These are phyloP conservation scores for Lophiotrema nucula DNA, from an alignment of 495 filamentous ascomycete species.

Conservation along the genomic window DNA sequence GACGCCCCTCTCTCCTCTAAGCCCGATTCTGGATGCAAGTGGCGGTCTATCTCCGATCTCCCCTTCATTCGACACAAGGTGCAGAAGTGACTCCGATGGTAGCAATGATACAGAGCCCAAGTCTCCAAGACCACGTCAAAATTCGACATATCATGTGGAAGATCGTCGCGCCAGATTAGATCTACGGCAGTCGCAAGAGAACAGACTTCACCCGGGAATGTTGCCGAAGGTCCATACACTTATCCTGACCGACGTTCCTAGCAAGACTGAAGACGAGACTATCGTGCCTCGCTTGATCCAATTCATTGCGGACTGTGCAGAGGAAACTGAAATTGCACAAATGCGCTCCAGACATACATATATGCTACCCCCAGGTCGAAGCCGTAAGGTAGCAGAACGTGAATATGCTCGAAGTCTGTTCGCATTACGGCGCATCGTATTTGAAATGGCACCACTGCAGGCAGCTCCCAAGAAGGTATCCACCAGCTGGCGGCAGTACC, in stretches of 20 bases:
- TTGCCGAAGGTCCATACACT: conserved; percentile 57
- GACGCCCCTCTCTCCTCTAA: conserved; percentile 3
- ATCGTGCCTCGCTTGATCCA: conserved; percentile 51
- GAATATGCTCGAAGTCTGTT: conserved; percentile 53
- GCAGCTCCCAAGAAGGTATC: conserved; percentile 25
- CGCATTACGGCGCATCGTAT: conserved; percentile 54
- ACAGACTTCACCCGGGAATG: conserved; percentile 54
- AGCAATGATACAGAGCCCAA: background rate
- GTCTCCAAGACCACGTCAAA: conserved; percentile 10
- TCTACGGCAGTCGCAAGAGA: conserved; percentile 26
- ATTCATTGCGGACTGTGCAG: conserved; percentile 61
- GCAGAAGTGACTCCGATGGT: background rate
- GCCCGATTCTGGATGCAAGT: conserved; percentile 12
- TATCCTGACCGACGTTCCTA: conserved; percentile 60
- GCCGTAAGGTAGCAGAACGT: conserved; percentile 33
- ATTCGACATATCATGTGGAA: conserved; percentile 26
- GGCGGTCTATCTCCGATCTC: conserved; percentile 21
- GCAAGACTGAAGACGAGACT: conserved; percentile 46
- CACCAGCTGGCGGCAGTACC: conserved; percentile 44
- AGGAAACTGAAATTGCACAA: conserved; percentile 55
- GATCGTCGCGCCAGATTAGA: conserved; percentile 24
- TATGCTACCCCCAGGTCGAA: conserved; percentile 51
- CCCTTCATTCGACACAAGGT: background rate
- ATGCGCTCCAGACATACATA: conserved; percentile 55
- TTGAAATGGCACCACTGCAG: conserved; percentile 55